These are phyloP conservation scores for Lotus japonicus DNA, from an alignment of 306 rosid genomes.

Conservation along the genomic window DNA sequence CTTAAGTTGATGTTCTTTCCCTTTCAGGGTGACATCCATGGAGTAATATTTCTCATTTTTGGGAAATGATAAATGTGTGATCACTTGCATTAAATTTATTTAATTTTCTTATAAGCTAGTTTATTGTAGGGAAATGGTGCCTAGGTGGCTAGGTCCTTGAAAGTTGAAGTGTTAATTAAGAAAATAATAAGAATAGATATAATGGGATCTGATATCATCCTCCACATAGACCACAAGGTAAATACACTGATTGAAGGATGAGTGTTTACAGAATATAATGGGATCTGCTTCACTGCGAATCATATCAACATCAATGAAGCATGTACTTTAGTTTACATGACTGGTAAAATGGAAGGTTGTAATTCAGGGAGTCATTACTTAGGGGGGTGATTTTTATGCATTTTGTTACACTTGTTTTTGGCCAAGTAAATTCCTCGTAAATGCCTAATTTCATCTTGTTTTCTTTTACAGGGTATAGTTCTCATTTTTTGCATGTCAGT, in stretches of 20 bases:
- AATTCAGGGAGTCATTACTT: background rate
- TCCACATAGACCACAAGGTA: too few species aligned
- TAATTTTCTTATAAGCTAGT: background rate
- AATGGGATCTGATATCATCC: too few species aligned
- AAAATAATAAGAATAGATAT: background rate
- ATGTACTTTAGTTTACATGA: background rate
- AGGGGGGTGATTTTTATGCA: background rate
- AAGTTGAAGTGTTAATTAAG: background rate
- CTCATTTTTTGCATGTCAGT: conserved; percentile 58
- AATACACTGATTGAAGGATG: too few species aligned
- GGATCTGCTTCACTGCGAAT: too few species aligned
- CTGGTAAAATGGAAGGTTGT: conserved; percentile 1
- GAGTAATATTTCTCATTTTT: background rate
- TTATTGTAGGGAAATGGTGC: background rate
- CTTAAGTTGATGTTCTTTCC: background rate
- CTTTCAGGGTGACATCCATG: background rate
- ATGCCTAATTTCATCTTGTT: conserved; percentile 20
- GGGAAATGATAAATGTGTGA: background rate
- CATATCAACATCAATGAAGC: background rate
- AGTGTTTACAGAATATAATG: too few species aligned
- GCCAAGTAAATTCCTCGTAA: background rate
- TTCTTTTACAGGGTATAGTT: conserved; percentile 63
- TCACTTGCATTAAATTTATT: background rate
- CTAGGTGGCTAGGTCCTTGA: background rate
- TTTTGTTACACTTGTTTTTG: background rate